phyloP scores from a whole-genome alignment of 495 filamentous ascomycete genomes.

The Hyaloscypha hepaticicola region DNA sequence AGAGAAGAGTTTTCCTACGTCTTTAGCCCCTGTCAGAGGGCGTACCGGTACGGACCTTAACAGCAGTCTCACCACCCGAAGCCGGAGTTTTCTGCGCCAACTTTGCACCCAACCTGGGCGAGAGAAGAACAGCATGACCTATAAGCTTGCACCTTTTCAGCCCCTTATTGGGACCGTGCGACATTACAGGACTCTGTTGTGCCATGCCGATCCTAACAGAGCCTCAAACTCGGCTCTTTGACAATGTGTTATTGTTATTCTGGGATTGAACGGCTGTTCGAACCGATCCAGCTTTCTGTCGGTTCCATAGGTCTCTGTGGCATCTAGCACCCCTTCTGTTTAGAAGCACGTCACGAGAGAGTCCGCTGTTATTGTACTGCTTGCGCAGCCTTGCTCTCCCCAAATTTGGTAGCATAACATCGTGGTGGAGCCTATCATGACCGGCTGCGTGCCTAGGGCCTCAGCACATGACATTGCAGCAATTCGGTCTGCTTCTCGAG shows the following conservation, averaged over 20 bases:
- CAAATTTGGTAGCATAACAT: neutral
- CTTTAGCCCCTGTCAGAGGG: neutral
- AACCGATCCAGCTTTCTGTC: neutral
- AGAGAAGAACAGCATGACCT: too few relatives aligned
- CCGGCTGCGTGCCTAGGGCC: neutral
- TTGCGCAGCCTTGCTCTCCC: neutral
- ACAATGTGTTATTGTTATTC: neutral
- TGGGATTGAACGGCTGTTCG: neutral
- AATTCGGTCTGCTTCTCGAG: neutral
- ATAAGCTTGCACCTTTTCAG: neutral
- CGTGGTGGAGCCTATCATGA: neutral
- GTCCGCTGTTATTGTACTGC: neutral
- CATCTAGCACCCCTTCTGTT: too few relatives aligned
- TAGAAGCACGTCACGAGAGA: neutral
- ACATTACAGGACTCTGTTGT: neutral
- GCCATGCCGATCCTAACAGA: neutral
- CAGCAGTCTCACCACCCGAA: neutral
- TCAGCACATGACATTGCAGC: neutral
- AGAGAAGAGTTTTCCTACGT: neutral
- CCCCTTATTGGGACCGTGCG: neutral
- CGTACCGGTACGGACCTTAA: neutral
- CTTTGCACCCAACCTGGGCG: neutral
- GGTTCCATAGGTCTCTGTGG: too few relatives aligned
- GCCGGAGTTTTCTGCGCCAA: neutral
- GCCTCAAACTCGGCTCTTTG: neutral